These are phyloP conservation scores for Aaosphaeria pasadenensis DNA, from an alignment of 2,329 filamentous ascomycete genomes.

Conservation along the genomic window DNA sequence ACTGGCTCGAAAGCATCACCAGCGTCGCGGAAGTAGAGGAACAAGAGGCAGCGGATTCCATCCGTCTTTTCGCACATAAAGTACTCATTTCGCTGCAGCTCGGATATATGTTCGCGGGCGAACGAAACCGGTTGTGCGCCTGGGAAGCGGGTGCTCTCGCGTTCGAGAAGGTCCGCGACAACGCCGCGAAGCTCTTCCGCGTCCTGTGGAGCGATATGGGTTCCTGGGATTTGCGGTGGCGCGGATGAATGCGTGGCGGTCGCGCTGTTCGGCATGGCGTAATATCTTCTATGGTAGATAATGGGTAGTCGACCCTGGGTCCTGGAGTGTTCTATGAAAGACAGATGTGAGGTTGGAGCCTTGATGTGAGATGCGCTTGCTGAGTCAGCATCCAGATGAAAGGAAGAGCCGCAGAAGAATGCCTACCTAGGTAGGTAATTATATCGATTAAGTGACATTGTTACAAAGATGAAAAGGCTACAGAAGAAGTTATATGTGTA, in stretches of 20 bases:
- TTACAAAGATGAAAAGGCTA: too few relatives aligned
- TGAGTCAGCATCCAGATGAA: too few relatives aligned
- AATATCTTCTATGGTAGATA: too few relatives aligned
- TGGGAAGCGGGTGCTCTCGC: conserved; percentile 69
- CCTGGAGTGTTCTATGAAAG: too few relatives aligned
- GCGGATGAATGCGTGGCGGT: conserved; percentile 6
- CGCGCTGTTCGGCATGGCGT: background rate
- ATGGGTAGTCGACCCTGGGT: too few relatives aligned
- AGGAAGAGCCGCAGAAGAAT: too few relatives aligned
- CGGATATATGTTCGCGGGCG: conserved; percentile 73
- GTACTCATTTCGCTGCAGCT: conserved; percentile 81
- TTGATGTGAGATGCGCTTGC: too few relatives aligned
- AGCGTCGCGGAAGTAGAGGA: conserved; percentile 68
- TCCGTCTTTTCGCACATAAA: conserved; percentile 99
- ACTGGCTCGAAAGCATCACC: conserved; percentile 37
- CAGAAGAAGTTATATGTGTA: too few relatives aligned
- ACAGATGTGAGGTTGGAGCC: too few relatives aligned
- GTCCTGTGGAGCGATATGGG: conserved; percentile 17
- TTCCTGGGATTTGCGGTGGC: conserved; percentile 36
- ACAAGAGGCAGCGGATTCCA: conserved; percentile 92
- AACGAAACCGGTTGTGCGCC: conserved; percentile 96
- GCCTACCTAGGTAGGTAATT: too few relatives aligned
- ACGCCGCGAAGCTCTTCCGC: conserved; percentile 61
- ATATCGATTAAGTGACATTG: too few relatives aligned
- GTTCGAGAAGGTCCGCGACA: conserved; percentile 72